These are phyloP conservation scores for Nicotiana knightiana DNA, from an alignment of 257 asterid species.

Conservation along the genomic window DNA sequence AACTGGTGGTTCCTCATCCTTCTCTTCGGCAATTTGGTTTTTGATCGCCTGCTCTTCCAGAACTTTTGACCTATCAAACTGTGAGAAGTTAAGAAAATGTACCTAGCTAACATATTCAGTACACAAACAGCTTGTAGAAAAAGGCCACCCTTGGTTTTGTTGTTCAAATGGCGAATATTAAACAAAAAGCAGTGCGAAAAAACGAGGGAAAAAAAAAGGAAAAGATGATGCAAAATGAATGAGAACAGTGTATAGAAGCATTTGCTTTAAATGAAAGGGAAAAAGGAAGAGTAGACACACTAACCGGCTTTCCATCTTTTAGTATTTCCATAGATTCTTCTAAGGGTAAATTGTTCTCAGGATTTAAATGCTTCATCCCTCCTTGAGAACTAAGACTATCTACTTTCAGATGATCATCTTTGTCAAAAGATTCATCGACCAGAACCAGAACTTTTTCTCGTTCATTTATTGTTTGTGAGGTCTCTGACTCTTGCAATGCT, in stretches of 20 bases:
- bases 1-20: constrained; percentile 23
- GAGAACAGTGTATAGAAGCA: not conserved
- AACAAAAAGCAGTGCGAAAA: not conserved
- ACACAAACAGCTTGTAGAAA: not conserved
- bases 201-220: not conserved
- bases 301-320: constrained; percentile 50
- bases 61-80: constrained; percentile 35
- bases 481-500: constrained; percentile 24
- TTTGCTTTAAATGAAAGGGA: constrained; percentile 9
- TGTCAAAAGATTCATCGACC: constrained; percentile 30
- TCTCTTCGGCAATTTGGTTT: constrained; percentile 28
- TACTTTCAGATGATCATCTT: constrained; percentile 28
- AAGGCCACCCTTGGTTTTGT: not conserved
- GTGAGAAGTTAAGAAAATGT: constrained; percentile 23
- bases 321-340: constrained; percentile 27
- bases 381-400: constrained; percentile 22
- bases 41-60: constrained; percentile 15
- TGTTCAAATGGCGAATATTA: not conserved
- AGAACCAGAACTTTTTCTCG: constrained; percentile 23
- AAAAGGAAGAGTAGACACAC: constrained; percentile 22
- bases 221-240: not conserved
- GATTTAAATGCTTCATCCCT: constrained; percentile 22
- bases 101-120: constrained; percentile 14
- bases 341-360: constrained; percentile 12
- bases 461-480: constrained; percentile 17